These are phyloP conservation scores for Cryphonectria japonica DNA, from an alignment of 2,329 filamentous ascomycete genomes.

Conservation along the genomic window DNA sequence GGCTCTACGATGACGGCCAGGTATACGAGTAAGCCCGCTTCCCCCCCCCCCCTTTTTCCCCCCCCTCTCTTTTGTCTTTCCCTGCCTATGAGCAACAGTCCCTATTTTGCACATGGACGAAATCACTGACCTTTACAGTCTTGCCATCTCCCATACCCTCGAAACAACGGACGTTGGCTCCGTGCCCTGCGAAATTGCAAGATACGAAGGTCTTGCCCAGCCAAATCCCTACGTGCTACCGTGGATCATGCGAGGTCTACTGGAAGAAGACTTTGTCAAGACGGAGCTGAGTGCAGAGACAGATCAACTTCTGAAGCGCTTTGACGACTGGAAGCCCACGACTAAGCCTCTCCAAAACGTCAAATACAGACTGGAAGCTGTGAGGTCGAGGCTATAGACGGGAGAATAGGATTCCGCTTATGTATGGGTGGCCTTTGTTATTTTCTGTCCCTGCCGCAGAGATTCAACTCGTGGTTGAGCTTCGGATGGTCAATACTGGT, in stretches of 20 bases:
- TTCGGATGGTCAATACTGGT: background rate
- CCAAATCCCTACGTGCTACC: constrained; percentile 89
- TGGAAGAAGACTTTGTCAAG: constrained; percentile 91
- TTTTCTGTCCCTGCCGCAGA: background rate
- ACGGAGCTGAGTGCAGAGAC: constrained; percentile 79
- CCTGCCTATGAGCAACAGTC: background rate
- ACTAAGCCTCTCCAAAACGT: constrained; percentile 95
- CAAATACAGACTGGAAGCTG: constrained; percentile 89
- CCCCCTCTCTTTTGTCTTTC: background rate
- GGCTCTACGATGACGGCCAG: constrained; percentile 85
- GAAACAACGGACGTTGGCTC: constrained; percentile 66
- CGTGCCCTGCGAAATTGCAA: constrained; percentile 54
- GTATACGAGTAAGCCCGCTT: constrained; percentile 70
- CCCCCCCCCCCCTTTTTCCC: background rate
- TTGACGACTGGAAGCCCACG: constrained; percentile 89
- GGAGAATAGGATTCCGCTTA: no score
- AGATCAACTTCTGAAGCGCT: constrained; percentile 77
- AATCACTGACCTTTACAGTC: constrained; percentile 40
- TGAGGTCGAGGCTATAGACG: constrained; percentile 75
- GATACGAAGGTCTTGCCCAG: constrained; percentile 53
- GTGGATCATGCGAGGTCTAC: constrained; percentile 90
- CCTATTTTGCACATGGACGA: no score
- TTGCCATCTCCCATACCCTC: constrained; percentile 73
- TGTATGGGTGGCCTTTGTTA: background rate
- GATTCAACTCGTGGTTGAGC: background rate